Conservation (phyloP, 352 stramenopile species). For the Pythium rhizo-oryzae region DNA sequence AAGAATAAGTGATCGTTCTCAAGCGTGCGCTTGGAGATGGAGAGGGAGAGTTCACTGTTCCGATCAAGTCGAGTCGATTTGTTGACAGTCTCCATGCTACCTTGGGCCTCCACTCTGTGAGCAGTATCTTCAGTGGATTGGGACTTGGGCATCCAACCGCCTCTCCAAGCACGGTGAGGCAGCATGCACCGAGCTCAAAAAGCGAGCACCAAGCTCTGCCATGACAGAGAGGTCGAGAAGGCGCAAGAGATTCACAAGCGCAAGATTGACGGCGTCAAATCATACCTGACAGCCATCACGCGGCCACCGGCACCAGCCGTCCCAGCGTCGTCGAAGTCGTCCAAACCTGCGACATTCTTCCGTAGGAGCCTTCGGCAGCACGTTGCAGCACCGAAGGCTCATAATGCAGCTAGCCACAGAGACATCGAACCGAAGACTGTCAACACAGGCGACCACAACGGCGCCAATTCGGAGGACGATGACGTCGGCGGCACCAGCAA, state of each 20-base stretch:
- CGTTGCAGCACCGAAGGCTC: not conserved
- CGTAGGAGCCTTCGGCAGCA: conserved; percentile 25
- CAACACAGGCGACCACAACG: not conserved
- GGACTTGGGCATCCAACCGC: not conserved
- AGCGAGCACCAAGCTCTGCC: conserved; percentile 77
- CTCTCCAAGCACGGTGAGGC: not conserved
- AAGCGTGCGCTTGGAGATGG: not conserved
- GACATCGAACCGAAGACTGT: not conserved
- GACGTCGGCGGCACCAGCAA: not conserved
- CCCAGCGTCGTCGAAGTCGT: conserved; percentile 14
- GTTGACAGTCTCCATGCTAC: conserved; percentile 3
- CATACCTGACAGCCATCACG: conserved; percentile 45
- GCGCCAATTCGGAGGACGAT: not conserved
- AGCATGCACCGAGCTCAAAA: conserved; percentile 77
- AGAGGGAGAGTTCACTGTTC: not conserved
- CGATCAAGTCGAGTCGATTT: not conserved
- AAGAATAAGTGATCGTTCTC: not conserved
- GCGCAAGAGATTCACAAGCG: conserved; percentile 69
- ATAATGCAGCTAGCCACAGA: not conserved
- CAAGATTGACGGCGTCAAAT: conserved; percentile 74
- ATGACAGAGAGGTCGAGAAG: conserved; percentile 69
- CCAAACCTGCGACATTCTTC: conserved; percentile 27
- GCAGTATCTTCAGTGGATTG: not conserved
- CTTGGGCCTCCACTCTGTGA: not conserved
- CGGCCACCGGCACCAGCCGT: conserved; percentile 24